These are phyloP conservation scores for Sphaceloma murrayae DNA, from an alignment of 2,329 filamentous ascomycete species.

Conservation along the genomic window DNA sequence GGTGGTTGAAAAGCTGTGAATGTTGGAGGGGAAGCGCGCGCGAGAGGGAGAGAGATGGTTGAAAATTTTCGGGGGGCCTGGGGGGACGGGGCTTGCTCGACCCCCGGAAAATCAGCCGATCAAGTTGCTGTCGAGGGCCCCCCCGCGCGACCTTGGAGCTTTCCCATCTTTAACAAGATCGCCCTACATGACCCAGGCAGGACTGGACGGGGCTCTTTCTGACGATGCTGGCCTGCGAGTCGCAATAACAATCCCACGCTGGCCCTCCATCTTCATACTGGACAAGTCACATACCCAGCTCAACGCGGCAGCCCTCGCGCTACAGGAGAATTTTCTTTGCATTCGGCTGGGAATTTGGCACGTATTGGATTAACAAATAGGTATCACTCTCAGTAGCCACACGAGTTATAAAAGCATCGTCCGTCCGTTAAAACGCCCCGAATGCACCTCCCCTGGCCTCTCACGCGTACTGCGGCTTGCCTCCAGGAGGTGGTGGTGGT, in stretches of 20 bases:
- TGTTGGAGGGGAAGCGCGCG: background rate
- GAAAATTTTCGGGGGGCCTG: conserved; percentile 12
- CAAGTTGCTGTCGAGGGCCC: background rate
- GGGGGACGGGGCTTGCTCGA: conserved; percentile 4
- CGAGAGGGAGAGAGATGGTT: conserved; percentile 1
- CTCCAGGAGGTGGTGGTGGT: conserved; percentile 23
- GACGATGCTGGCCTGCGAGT: too few species aligned
- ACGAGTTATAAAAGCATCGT: background rate
- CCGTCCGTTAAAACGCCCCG: conserved; percentile 1
- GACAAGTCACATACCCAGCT: too few species aligned
- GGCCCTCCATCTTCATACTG: too few species aligned
- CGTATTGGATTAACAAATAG: background rate
- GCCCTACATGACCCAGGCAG: conserved; percentile 8
- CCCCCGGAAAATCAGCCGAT: background rate
- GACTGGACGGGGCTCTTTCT: background rate
- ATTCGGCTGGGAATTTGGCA: too few species aligned
- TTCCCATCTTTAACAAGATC: conserved; percentile 10
- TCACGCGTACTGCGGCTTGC: conserved; percentile 21
- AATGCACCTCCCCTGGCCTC: background rate
- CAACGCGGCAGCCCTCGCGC: too few species aligned
- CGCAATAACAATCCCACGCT: background rate
- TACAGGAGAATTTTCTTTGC: too few species aligned
- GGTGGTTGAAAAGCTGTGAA: background rate
- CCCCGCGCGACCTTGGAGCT: background rate
- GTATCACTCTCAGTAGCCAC: conserved; percentile 1